A percentile compares a stretch with the other conserved stretches of the same genome.
These are phyloP conservation scores for Magnusiomyces sp. DNA, from an alignment of 1,139 yeast species.

Conservation along the genomic window DNA sequence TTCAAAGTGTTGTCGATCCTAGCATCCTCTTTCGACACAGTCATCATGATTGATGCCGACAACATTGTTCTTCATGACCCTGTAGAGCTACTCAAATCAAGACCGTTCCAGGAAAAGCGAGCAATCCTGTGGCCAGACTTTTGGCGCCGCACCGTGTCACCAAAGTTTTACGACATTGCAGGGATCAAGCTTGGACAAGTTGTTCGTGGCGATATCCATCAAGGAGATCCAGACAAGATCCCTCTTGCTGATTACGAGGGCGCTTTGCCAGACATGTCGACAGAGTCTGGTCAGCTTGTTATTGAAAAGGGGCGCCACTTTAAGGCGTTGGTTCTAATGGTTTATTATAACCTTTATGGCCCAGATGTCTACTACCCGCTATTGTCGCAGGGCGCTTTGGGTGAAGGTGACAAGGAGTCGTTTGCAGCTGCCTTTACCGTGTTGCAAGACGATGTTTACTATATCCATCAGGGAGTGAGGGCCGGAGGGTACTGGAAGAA, in stretches of 20 bases:
- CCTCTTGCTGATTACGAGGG: constrained; percentile 64
- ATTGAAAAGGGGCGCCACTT: constrained; percentile 59
- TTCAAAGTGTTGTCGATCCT: constrained; percentile 69
- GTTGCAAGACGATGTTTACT: constrained; percentile 51
- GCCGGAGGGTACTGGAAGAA: constrained; percentile 46
- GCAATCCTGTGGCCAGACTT: constrained; percentile 77
- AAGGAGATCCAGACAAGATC: constrained; percentile 25
- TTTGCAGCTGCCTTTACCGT: constrained; percentile 74
- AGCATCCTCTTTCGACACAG: constrained; percentile 68
- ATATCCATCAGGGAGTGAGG: constrained; percentile 50
- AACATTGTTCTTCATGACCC: constrained; percentile 56
- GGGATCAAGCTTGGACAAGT: constrained; percentile 39
- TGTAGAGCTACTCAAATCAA: constrained; percentile 44
- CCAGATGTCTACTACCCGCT: constrained; percentile 76
- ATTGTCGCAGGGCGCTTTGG: constrained; percentile 74
- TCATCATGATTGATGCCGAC: constrained; percentile 71
- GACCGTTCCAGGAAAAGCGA: constrained; percentile 48
- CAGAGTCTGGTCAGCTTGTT: constrained; percentile 78
- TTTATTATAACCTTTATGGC: constrained; percentile 74
- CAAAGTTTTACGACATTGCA: constrained; percentile 58
- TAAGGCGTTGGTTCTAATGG: constrained; percentile 53
- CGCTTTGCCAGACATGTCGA: constrained; percentile 70
- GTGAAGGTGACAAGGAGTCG: constrained; percentile 90
- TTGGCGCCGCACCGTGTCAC: constrained; percentile 69
- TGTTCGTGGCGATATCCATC: constrained; percentile 33